Conservation (phyloP, 139 green algal genomes). For the Chlorella sorokiniana region DNA sequence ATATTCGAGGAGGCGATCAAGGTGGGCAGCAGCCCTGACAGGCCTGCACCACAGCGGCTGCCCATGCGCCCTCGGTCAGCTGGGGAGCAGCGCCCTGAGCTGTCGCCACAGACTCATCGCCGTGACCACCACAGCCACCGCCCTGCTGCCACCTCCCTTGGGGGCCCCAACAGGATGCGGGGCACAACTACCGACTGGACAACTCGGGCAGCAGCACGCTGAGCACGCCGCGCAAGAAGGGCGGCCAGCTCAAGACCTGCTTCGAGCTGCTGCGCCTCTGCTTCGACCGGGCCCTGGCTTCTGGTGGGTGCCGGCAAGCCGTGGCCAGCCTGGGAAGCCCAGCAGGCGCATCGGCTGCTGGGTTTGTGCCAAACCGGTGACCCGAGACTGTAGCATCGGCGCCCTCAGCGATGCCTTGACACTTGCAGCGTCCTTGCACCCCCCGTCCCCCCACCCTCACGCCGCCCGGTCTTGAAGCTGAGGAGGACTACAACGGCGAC, state of each 20-base stretch:
- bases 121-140: background rate
- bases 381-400: no score
- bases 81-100: background rate
- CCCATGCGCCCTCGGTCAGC: background rate
- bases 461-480: background rate
- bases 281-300: constrained; percentile 9
- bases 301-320: constrained; percentile 22
- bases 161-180: constrained; percentile 6
- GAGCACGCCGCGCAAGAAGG: constrained; percentile 2
- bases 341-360: no score
- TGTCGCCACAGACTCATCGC: background rate
- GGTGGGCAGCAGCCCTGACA: background rate
- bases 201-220: background rate
- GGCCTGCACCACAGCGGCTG: constrained; percentile 14
- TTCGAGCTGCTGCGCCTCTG: constrained; percentile 8
- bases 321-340: no score
- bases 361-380: no score
- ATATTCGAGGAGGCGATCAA: constrained; percentile 24
- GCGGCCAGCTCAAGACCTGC: constrained; percentile 1
- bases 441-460: background rate
- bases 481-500: constrained; percentile 43
- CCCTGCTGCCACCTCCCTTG: background rate
- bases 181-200: constrained; percentile 23
- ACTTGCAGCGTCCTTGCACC: background rate
- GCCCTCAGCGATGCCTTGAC: no score